Evolutionary conservation across 257 asterid species (phyloP).

Genomic region (Jacaranda mimosifolia): DNA sequence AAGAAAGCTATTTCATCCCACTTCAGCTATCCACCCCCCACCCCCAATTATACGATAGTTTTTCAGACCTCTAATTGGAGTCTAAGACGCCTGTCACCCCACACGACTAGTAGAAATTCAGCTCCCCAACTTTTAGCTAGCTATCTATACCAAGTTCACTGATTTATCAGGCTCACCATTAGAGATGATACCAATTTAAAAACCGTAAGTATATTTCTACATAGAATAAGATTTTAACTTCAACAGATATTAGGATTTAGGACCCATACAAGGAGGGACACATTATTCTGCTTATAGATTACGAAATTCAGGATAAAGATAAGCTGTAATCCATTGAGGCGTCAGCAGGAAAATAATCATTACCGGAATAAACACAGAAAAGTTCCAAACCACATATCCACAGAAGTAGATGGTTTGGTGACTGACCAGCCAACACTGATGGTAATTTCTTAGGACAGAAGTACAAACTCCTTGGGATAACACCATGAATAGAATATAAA

Average conservation of each 20-base stretch:
- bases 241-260: neutral
- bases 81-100: too few relatives aligned
- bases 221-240: neutral
- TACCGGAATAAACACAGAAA: neutral
- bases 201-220: neutral
- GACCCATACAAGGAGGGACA: neutral
- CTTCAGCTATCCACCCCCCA: too few relatives aligned
- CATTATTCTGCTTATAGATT: neutral
- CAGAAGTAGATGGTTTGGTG: neutral
- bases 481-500: neutral
- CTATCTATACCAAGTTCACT: neutral
- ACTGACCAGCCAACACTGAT: neutral
- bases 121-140: too few relatives aligned
- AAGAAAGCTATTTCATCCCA: too few relatives aligned
- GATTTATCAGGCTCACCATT: neutral
- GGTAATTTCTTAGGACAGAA: neutral
- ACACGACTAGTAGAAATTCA: too few relatives aligned
- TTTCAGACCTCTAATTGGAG: too few relatives aligned
- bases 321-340: neutral
- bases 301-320: neutral
- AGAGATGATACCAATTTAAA: neutral
- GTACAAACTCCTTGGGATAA: neutral
- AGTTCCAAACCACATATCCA: neutral
- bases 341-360: neutral
- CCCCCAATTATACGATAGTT: too few relatives aligned